Conservation (phyloP, 352 stramenopile genomes). For the Globisporangium recalcitrans region DNA sequence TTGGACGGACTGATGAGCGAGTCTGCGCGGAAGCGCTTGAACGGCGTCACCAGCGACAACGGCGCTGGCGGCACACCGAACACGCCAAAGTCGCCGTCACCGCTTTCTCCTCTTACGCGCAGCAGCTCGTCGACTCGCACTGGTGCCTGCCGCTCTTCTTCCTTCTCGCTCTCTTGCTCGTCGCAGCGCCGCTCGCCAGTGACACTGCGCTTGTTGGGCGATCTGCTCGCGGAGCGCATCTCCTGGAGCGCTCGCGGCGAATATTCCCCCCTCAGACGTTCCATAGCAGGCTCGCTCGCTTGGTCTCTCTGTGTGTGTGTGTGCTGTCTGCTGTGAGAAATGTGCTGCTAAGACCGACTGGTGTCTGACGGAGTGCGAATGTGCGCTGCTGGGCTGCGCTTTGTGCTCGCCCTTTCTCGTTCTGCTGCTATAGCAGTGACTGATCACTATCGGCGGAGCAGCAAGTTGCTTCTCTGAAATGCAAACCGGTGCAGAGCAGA, state of each 20-base stretch:
- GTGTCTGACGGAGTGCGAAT: not conserved
- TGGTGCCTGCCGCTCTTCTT: not conserved
- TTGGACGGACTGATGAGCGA: slow-evolving; percentile 13
- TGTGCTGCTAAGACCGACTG: not conserved
- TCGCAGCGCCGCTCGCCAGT: not conserved
- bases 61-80: not conserved
- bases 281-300: not conserved
- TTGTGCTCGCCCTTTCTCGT: not conserved
- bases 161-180: not conserved
- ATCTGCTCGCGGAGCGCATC: slow-evolving; percentile 14
- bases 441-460: not conserved
- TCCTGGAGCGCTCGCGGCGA: slow-evolving; percentile 3
- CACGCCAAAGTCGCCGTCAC: not conserved
- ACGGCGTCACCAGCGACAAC: slow-evolving; percentile 7
- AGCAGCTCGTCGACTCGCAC: not conserved
- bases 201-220: slow-evolving; percentile 15
- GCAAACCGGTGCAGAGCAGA: not conserved
- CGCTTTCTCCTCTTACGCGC: not conserved
- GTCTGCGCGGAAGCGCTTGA: slow-evolving; percentile 16
- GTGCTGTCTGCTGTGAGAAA: not conserved
- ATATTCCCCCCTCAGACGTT: not conserved
- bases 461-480: slow-evolving; percentile 14
- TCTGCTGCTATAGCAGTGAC: not conserved
- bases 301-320: not conserved
- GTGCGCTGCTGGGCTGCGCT: not conserved